These are phyloP conservation scores for Halenospora varia DNA, from an alignment of 495 filamentous ascomycete species.

Conservation along the genomic window DNA sequence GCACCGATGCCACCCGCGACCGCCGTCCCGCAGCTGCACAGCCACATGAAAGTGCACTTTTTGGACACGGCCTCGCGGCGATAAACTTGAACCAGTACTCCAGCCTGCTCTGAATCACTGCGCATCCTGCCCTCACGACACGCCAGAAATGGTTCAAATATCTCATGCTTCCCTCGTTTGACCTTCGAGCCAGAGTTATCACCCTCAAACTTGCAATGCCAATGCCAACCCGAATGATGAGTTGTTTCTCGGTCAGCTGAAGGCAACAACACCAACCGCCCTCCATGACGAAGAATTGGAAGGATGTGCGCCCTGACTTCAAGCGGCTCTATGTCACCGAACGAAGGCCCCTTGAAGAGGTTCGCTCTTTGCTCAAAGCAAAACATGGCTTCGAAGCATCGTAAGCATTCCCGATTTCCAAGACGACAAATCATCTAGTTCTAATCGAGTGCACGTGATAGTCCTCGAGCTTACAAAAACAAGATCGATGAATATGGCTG, in stretches of 20 bases:
- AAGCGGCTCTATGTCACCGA: background rate
- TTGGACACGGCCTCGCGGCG: background rate
- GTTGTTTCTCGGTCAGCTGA: no score
- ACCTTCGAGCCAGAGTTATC: background rate
- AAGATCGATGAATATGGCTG: slow-evolving; percentile 8
- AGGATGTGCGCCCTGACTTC: slow-evolving; percentile 5
- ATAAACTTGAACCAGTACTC: no score
- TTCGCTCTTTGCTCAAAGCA: background rate
- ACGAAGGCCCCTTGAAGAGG: slow-evolving; percentile 2
- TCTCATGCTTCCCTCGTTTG: background rate
- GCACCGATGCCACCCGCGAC: background rate
- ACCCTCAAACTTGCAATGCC: background rate
- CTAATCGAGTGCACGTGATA: background rate
- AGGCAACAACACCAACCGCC: no score
- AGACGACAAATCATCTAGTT: no score
- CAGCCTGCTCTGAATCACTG: background rate
- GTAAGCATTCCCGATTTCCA: slow-evolving; percentile 1
- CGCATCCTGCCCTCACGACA: background rate
- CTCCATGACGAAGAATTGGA: slow-evolving; percentile 6
- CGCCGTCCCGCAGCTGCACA: background rate
- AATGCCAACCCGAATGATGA: background rate
- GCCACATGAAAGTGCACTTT: background rate
- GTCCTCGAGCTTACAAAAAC: slow-evolving; percentile 5
- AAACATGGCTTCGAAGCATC: background rate
- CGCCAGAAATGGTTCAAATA: background rate